Evolutionary conservation across 371 early-diverging fungal genomes (phyloP).

Genomic region (Gilbertella persicaria): DNA sequence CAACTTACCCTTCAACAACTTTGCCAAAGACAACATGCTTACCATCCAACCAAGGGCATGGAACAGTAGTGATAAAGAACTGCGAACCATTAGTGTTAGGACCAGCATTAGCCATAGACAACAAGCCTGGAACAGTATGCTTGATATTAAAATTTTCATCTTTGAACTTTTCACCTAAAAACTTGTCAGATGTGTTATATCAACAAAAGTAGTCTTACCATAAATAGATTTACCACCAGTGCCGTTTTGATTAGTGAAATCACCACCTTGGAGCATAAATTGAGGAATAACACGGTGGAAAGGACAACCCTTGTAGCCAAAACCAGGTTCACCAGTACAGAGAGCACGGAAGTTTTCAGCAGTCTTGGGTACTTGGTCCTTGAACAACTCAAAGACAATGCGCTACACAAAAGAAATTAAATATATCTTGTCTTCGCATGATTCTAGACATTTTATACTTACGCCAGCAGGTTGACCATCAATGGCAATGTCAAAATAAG

Average conservation of each 20-base stretch:
- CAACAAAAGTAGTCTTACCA: conserved; percentile 54
- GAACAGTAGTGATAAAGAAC: conserved; percentile 94
- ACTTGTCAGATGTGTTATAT: too few relatives aligned
- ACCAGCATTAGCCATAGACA: conserved; percentile 98
- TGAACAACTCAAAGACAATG: conserved; percentile 65
- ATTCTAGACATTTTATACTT: conserved; percentile 29
- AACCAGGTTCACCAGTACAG: conserved; percentile 76
- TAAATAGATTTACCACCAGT: conserved; percentile 98
- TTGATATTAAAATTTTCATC: conserved; percentile 98
- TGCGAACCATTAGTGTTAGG: conserved; percentile 96
- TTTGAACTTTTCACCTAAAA: conserved; percentile 64
- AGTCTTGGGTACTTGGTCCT: conserved; percentile 93
- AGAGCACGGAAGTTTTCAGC: conserved; percentile 95
- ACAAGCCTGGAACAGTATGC: conserved; percentile 85
- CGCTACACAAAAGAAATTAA: conserved; percentile 15
- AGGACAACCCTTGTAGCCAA: conserved; percentile 78
- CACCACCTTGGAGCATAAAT: conserved; percentile 99
- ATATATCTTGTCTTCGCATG: conserved; percentile 1
- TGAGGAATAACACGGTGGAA: conserved; percentile 94
- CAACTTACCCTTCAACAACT: conserved; percentile 73
- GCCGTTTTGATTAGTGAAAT: conserved; percentile 92
- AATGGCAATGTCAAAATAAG: conserved; percentile 61
- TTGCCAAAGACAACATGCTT: conserved; percentile 99
- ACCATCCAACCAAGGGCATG: conserved; percentile 93
- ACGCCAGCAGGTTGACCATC: conserved; percentile 53